Evolutionary conservation across 73 alveolate genomes (phyloP).

Genomic region (Paramecium caudatum): DNA sequence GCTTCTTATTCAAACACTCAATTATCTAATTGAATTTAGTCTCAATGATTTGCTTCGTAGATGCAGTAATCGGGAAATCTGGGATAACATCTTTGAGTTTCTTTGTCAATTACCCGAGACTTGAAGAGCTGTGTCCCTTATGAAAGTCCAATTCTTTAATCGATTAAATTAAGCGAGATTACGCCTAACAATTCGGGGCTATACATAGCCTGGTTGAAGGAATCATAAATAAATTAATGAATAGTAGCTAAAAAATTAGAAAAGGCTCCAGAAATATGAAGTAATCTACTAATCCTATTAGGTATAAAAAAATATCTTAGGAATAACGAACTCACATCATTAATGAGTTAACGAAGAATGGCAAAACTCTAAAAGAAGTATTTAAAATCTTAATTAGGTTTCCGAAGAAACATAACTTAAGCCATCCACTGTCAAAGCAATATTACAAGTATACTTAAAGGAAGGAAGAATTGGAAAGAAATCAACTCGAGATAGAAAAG

Average conservation of each 20-base stretch:
- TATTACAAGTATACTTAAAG: conserved; percentile 65
- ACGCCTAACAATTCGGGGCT: conserved; percentile 39
- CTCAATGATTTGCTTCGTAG: not conserved
- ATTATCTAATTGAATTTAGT: not conserved
- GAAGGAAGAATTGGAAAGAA: conserved; percentile 78
- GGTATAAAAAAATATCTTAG: conserved; percentile 25
- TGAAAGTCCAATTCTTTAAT: conserved; percentile 45
- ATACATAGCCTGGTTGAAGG: not conserved
- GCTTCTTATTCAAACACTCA: not conserved
- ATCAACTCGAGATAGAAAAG: conserved; percentile 70
- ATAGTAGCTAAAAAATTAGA: conserved; percentile 56
- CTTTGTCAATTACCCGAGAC: not conserved
- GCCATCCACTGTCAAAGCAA: conserved; percentile 75
- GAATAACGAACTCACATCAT: conserved; percentile 40
- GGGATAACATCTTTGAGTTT: not conserved
- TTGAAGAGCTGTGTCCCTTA: conserved; percentile 41
- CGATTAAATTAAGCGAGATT: conserved; percentile 14
- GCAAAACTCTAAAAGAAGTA: conserved; percentile 72
- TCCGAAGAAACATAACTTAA: conserved; percentile 72
- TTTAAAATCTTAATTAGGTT: not conserved
- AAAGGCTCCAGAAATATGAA: conserved; percentile 69
- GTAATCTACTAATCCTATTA: not conserved
- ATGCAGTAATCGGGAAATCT: not conserved
- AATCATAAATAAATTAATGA: conserved; percentile 2
- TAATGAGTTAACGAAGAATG: conserved; percentile 57